These are phyloP conservation scores for Saturnispora diversa DNA, from an alignment of 805 yeast genomes.

Conservation along the genomic window DNA sequence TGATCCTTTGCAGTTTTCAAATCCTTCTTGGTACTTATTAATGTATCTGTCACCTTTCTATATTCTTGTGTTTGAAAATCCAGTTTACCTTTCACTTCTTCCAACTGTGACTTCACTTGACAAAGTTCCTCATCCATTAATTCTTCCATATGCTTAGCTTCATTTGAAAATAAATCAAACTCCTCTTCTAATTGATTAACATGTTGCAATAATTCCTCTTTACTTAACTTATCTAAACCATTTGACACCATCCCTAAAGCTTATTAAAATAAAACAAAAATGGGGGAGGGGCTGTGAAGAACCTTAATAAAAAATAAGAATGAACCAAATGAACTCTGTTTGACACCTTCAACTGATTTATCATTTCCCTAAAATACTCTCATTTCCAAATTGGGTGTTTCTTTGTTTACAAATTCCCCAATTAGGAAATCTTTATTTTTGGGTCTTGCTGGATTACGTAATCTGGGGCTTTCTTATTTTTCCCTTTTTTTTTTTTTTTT, in stretches of 20 bases:
- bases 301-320: no score
- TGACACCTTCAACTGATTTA: no score
- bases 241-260: no score
- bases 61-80: constrained; percentile 7
- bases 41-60: not conserved
- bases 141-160: constrained; percentile 23
- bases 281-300: no score
- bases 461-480: no score
- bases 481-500: no score
- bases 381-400: not conserved
- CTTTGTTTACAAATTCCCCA: constrained; percentile 8
- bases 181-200: constrained; percentile 18
- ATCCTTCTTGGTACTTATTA: constrained; percentile 11
- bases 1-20: constrained; percentile 8
- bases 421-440: not conserved
- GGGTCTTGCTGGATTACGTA: not conserved
- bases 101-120: constrained; percentile 6
- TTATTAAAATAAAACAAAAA: no score
- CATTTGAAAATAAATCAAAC: constrained; percentile 17
- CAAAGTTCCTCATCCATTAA: constrained; percentile 21
- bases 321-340: no score
- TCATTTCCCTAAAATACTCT: no score
- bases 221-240: no score
- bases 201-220: not conserved
- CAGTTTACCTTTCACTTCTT: constrained; percentile 1